Base-by-base conservation (phyloP, 148 eudicot species). In the Persicaria maculosa region DNA sequence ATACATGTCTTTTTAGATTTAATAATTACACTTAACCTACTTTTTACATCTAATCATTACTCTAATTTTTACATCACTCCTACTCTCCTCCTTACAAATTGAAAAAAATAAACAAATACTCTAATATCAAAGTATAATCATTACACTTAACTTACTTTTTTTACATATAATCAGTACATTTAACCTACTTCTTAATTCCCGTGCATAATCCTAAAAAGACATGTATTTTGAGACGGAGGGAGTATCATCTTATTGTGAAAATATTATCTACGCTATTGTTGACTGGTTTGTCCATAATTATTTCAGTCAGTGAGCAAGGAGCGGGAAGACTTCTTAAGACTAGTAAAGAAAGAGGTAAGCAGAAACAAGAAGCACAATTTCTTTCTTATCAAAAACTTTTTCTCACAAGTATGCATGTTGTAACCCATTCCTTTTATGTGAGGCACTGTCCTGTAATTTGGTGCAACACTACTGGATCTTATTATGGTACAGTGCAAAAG, bases 301-400 rank as follows among this genome's bases (percentile, higher is more conserved):
- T 78, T 71, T 71, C 80, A 91, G 97, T 91, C 93, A 11, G 97
- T 91, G 77, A 91, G 88, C 91, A 84, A 82, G 86, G 97, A 91
- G 84, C 93, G 97, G 48, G 91, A 89, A 80, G 97, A 91, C 74
- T 91, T 91, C 77, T 74, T 91, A 81, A 87, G 90, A 81, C 97
- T 91, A 77, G 93, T 91, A 55, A 87, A 87, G 67, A 89, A 84
- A 76, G 97, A 91, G 97, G 97, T 91, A 78, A 54, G 75, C 20
- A 62, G 20, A 68, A 68, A 44, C 71, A 31, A 43, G 71, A 58
- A 6, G 20, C 40, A 17, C 25, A 58, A 58, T 58, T 6, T 58
- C 59, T 58, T 58, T 48, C 52, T 48, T 10, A 11, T 61, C 14
- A 61, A 61, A 61, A 61, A 61, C 15, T 5, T 22, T 61, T 61